phyloP scores from a whole-genome alignment of 2,329 filamentous ascomycete species.

The Ophiosphaerella herpotricha region DNA sequence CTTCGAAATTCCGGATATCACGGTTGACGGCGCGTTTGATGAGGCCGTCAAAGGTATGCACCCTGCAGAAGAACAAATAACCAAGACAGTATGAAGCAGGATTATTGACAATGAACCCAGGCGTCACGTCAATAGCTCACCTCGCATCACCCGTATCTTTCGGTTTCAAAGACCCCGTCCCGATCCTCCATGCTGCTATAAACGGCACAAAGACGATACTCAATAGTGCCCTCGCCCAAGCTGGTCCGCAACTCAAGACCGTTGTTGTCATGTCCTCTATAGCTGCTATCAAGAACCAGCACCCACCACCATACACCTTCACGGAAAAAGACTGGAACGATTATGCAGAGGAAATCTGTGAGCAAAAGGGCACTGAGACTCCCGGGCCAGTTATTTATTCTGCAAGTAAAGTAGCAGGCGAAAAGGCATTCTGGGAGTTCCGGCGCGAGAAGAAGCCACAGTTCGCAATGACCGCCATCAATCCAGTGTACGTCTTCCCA shows the following conservation, averaged over 20 bases:
- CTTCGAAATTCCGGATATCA: constrained; percentile 34
- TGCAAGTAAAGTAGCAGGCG: constrained; percentile 35
- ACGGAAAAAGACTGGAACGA: constrained; percentile 34
- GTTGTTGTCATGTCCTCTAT: constrained; percentile 31
- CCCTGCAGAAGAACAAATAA: too few species aligned
- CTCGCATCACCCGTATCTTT: constrained; percentile 27
- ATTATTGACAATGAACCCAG: constrained; percentile 2
- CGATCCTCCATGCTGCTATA: constrained; percentile 25
- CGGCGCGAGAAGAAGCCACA: constrained; percentile 41
- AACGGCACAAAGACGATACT: constrained; percentile 27
- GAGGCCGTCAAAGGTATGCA: constrained; percentile 29
- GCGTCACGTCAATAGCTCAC: constrained; percentile 26
- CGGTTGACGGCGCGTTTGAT: constrained; percentile 30
- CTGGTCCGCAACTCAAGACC: constrained; percentile 34
- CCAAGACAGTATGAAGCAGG: neutral
- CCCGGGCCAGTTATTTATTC: constrained; percentile 30
- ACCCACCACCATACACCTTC: constrained; percentile 19
- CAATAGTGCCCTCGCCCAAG: constrained; percentile 18
- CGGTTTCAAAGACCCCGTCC: constrained; percentile 22
- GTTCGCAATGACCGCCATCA: constrained; percentile 49
- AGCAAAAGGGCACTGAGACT: constrained; percentile 27
- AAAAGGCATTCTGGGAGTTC: constrained; percentile 40
- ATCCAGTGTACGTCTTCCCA: constrained; percentile 37
- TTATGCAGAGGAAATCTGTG: constrained; percentile 26
- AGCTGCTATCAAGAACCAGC: constrained; percentile 9